Conservation (phyloP, 768 basidiomycete species). For the Lactifluus echinatus region DNA sequence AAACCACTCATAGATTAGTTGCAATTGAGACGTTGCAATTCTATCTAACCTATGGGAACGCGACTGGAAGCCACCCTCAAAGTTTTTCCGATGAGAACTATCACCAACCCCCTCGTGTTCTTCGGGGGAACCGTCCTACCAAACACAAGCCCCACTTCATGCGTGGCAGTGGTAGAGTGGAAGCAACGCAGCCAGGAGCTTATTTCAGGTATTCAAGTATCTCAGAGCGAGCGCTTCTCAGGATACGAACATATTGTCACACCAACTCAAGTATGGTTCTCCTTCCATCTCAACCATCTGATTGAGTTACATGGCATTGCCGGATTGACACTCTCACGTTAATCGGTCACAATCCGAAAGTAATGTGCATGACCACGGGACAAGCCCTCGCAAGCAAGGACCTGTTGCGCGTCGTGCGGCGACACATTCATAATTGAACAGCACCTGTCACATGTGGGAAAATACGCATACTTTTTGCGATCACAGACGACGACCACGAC, state of each 20-base stretch:
- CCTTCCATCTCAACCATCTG: not conserved
- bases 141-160: not conserved
- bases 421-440: constrained; percentile 51
- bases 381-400: constrained; percentile 43
- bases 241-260: not conserved
- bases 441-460: constrained; percentile 30
- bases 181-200: not conserved
- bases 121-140: not conserved
- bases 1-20: not conserved
- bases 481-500: constrained; percentile 93
- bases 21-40: no score
- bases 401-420: constrained; percentile 85
- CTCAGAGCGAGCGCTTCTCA: not conserved
- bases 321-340: not conserved
- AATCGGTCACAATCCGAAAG: constrained; percentile 10
- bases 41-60: no score
- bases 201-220: not conserved
- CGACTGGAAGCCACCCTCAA: constrained; percentile 6
- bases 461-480: constrained; percentile 24
- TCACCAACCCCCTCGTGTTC: not conserved
- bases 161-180: not conserved
- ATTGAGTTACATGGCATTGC: not conserved
- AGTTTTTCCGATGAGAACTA: not conserved
- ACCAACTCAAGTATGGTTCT: not conserved
- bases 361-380: constrained; percentile 58